Conservation (phyloP, 306 rosid genomes). For the Cotoneaster glaucophyllus region DNA sequence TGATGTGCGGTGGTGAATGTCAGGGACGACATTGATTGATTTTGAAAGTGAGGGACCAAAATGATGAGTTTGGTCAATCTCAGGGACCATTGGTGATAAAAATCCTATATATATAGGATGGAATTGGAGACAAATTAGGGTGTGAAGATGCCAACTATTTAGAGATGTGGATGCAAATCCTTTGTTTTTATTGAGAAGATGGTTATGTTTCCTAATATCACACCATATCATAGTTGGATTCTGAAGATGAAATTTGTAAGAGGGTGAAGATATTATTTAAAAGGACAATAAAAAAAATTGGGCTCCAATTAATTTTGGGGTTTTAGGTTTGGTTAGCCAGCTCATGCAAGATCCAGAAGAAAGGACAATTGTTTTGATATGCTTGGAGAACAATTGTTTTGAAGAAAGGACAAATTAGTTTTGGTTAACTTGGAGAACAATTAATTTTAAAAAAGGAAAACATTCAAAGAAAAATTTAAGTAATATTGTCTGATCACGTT, state of each 20-base stretch:
- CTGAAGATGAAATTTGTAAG: neutral
- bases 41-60: no score
- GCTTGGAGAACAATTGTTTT: neutral
- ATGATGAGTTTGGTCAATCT: no score
- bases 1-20: no score
- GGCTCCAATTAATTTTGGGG: neutral
- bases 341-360: slow-evolving; percentile 7
- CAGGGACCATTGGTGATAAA: no score
- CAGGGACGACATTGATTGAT: no score
- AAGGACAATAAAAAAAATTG: neutral
- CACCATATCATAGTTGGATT: neutral
- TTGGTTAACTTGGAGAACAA: neutral
- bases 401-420: no score
- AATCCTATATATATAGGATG: neutral
- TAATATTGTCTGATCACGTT: no score
- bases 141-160: neutral
- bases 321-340: neutral
- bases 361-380: neutral
- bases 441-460: neutral
- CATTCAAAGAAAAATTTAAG: no score
- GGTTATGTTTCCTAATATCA: neutral
- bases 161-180: neutral
- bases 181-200: neutral
- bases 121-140: neutral
- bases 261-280: neutral